Conservation (phyloP, 768 basidiomycete genomes). For the Austroboletus festivus region DNA sequence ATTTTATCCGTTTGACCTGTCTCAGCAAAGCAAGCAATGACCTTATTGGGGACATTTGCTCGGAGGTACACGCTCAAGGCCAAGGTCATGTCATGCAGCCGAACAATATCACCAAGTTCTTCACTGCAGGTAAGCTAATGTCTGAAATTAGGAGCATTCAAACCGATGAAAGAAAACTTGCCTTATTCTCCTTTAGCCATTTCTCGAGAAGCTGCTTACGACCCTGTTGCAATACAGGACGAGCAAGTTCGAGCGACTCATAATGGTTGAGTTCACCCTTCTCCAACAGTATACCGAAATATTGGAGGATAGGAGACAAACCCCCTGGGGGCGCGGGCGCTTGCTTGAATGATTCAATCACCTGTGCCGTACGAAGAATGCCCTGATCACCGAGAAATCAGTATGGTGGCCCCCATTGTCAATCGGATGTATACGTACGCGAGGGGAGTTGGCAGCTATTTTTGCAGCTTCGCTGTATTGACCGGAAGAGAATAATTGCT, state of each 20-base stretch:
- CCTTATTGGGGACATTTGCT: constrained; percentile 97
- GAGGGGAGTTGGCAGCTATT: constrained; percentile 94
- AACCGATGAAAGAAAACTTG: constrained; percentile 24
- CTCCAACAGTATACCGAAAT: constrained; percentile 98
- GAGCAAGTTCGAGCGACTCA: constrained; percentile 92
- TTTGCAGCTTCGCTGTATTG: constrained; percentile 95
- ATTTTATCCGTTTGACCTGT: constrained; percentile 99
- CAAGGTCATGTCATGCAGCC: constrained; percentile 92
- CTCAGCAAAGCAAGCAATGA: constrained; percentile 98
- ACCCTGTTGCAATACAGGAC: constrained; percentile 93
- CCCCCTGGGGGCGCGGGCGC: constrained; percentile 89
- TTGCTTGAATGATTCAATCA: constrained; percentile 97
- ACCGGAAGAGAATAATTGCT: constrained; percentile 82
- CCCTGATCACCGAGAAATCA: constrained; percentile 48
- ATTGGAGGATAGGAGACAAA: constrained; percentile 93
- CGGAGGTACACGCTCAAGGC: constrained; percentile 97
- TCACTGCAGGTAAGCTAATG: constrained; percentile 92
- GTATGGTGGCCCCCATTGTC: background rate
- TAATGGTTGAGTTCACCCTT: constrained; percentile 97
- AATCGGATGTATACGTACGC: constrained; percentile 45
- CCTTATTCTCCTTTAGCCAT: constrained; percentile 99
- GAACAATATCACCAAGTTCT: constrained; percentile 96
- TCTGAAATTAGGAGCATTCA: constrained; percentile 10
- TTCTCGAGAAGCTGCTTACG: constrained; percentile 97
- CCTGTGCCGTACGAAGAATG: constrained; percentile 88